Evolutionary conservation across 768 basidiomycete genomes (phyloP).

Genomic region (Lactarius vividus): DNA sequence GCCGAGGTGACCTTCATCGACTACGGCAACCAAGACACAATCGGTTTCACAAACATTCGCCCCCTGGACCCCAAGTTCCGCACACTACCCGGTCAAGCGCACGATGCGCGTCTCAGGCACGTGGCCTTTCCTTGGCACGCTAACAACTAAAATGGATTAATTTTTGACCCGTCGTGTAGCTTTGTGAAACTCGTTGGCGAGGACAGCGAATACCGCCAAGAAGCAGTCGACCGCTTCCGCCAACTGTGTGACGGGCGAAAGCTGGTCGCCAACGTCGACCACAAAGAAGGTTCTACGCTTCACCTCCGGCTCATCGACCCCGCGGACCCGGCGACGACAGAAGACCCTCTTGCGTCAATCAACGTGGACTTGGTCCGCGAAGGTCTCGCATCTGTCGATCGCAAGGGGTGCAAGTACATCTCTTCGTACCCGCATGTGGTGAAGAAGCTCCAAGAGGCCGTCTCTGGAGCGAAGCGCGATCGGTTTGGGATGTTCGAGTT

Average conservation of each 20-base stretch:
- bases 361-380: slow-evolving; percentile 90
- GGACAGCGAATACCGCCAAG: slow-evolving; percentile 83
- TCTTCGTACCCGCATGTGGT: slow-evolving; percentile 64
- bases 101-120: slow-evolving; percentile 88
- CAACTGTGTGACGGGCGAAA: slow-evolving; percentile 87
- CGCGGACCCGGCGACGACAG: slow-evolving; percentile 59
- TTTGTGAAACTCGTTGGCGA: slow-evolving; percentile 81
- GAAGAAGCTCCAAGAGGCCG: slow-evolving; percentile 60
- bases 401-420: slow-evolving; percentile 72
- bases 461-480: slow-evolving; percentile 65
- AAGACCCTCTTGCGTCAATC: slow-evolving; percentile 73
- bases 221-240: slow-evolving; percentile 86
- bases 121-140: slow-evolving; percentile 16
- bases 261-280: slow-evolving; percentile 93
- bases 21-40: slow-evolving; percentile 91
- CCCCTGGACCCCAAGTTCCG: slow-evolving; percentile 91
- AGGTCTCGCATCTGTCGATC: slow-evolving; percentile 79
- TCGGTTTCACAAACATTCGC: slow-evolving; percentile 79
- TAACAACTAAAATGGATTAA: neutral
- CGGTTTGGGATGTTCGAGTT: slow-evolving; percentile 86
- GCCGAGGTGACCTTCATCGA: slow-evolving; percentile 95
- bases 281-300: slow-evolving; percentile 69
- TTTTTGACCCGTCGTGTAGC: slow-evolving; percentile 40
- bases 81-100: slow-evolving; percentile 86
- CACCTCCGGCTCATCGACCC: slow-evolving; percentile 95